phyloP scores from a whole-genome alignment of 129 eudicot genomes.

The Erigeron canadensis region DNA sequence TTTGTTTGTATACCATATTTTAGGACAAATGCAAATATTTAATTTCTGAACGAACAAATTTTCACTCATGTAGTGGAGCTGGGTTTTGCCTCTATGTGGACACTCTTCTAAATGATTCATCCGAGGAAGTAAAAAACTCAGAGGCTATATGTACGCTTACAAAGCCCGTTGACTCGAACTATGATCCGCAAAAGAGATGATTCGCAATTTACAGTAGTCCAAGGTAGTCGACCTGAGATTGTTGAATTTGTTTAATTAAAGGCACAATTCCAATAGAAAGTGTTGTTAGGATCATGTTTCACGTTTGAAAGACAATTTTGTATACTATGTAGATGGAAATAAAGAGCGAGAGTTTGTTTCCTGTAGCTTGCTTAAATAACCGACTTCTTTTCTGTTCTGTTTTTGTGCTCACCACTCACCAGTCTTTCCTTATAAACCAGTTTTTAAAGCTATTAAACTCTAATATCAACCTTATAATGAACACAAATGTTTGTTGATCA shows the following conservation, averaged over 20 bases:
- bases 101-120: constrained; percentile 57
- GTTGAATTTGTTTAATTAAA: background rate
- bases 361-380: background rate
- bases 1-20: too few species aligned
- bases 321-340: constrained; percentile 19
- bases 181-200: background rate
- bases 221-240: background rate
- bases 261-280: background rate
- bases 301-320: constrained; percentile 9
- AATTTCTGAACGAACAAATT: background rate
- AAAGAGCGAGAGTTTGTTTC: constrained; percentile 7
- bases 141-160: constrained; percentile 77
- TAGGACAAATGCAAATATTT: background rate
- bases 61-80: constrained; percentile 43
- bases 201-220: constrained; percentile 3
- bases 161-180: constrained; percentile 45
- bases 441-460: too few species aligned
- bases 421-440: background rate
- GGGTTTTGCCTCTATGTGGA: constrained; percentile 76
- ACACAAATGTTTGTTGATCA: too few species aligned
- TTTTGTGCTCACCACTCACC: background rate
- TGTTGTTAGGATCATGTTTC: background rate
- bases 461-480: too few species aligned
- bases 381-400: background rate
- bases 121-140: constrained; percentile 79